Conservation (phyloP, 306 rosid species). For the Pterocarpus santalinus region DNA sequence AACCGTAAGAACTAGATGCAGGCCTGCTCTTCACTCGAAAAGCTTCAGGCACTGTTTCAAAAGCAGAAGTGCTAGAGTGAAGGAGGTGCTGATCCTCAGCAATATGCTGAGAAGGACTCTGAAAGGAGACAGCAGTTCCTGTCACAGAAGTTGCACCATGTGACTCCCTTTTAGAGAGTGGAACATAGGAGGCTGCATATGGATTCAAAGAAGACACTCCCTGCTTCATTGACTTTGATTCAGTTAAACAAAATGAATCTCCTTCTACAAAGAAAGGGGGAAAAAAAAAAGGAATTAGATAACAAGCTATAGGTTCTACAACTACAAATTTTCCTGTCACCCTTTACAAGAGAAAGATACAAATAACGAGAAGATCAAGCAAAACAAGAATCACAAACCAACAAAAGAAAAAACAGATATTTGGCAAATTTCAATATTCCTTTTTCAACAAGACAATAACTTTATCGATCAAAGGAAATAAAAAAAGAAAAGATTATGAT, state of each 20-base stretch:
- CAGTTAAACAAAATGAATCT: not conserved
- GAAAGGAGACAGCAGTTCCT: slow-evolving; percentile 37
- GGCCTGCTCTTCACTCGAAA: slow-evolving; percentile 50
- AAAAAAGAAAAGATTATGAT: not conserved
- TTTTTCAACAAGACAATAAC: not conserved
- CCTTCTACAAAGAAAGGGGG: not conserved
- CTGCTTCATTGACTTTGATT: slow-evolving; percentile 58
- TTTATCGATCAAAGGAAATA: not conserved
- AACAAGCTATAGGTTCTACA: not conserved
- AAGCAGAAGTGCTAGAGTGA: slow-evolving; percentile 25
- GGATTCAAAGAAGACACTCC: slow-evolving; percentile 70
- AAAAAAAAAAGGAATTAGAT: slow-evolving; percentile 7
- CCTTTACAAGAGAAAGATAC: not conserved
- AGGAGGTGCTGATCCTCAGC: slow-evolving; percentile 1
- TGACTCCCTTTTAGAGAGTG: slow-evolving; percentile 62
- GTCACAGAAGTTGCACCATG: slow-evolving; percentile 43
- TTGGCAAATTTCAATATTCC: not conserved
- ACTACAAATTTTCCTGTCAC: too few relatives aligned
- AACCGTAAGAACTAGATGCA: slow-evolving; percentile 47
- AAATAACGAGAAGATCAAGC: not conserved
- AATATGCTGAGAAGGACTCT: slow-evolving; percentile 38
- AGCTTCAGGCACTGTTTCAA: slow-evolving; percentile 32
- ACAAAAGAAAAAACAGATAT: not conserved
- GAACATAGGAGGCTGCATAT: slow-evolving; percentile 71
- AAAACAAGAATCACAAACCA: not conserved